phyloP scores from a whole-genome alignment of 129 eudicot species.

The Erigeron canadensis region DNA sequence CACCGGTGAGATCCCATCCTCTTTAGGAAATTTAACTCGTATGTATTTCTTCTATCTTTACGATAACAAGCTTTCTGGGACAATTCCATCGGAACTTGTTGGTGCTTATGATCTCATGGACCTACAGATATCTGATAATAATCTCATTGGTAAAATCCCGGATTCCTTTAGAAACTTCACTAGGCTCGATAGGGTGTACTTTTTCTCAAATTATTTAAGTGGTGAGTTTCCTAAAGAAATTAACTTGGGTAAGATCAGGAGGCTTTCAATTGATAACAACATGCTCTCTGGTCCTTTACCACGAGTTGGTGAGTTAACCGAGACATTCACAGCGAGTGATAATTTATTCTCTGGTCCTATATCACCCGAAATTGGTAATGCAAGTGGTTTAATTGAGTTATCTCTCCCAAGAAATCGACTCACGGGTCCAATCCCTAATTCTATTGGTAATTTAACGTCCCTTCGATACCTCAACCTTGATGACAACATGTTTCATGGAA shows the following conservation, averaged over 20 bases:
- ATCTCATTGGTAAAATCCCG: background rate
- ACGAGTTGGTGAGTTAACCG: background rate
- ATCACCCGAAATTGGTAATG: background rate
- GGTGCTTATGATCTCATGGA: background rate
- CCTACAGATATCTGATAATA: background rate
- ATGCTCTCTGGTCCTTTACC: background rate
- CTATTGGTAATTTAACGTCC: background rate
- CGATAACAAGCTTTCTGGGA: background rate
- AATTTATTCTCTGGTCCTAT: background rate
- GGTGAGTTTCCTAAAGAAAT: background rate
- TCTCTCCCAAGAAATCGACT: background rate
- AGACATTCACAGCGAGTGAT: background rate
- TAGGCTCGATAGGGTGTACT: background rate
- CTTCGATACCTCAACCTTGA: background rate
- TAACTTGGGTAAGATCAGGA: background rate
- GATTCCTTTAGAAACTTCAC: background rate
- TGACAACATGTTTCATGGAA: constrained; percentile 8
- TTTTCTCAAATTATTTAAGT: background rate
- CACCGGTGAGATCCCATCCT: background rate
- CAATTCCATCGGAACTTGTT: background rate
- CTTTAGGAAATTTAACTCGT: constrained; percentile 4
- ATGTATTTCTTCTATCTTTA: background rate
- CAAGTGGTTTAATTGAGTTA: background rate
- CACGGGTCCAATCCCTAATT: constrained; percentile 2
- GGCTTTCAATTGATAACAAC: background rate